phyloP scores from a whole-genome alignment of 108 stramenopile genomes.

The Conticribra guillardii region DNA sequence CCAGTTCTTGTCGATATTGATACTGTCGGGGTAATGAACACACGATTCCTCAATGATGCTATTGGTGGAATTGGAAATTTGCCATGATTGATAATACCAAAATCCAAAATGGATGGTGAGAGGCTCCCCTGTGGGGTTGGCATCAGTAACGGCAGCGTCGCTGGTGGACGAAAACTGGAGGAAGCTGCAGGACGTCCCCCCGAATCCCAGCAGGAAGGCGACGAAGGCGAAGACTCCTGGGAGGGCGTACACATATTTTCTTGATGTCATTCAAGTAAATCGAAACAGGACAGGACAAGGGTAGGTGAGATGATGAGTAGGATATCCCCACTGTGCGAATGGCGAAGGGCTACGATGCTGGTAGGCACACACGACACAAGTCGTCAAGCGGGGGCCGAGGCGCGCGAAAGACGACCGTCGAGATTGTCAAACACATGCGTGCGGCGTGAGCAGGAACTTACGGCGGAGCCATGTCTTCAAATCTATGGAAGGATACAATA shows the following conservation, averaged over 20 bases:
- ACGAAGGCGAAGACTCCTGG: not conserved
- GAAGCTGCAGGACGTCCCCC: not conserved
- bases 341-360: no score
- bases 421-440: no score
- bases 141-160: not conserved
- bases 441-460: no score
- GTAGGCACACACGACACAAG: no score
- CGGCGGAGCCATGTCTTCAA: no score
- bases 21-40: not conserved
- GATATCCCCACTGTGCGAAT: no score
- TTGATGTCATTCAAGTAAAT: no score
- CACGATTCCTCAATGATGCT: not conserved
- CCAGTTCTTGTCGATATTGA: not conserved
- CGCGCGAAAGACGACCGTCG: no score
- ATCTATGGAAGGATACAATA: no score
- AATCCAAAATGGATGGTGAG: conserved; percentile 1
- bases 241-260: not conserved
- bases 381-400: no score
- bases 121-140: not conserved
- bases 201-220: not conserved
- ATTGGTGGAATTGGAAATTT: not conserved
- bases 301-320: no score
- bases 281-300: no score
- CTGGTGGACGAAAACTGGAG: not conserved
- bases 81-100: conserved; percentile 4